A percentile compares a stretch with the other conserved stretches of the same genome.
Evolutionary conservation across 495 filamentous ascomycete genomes (phyloP).

Genomic region (Xylaria flabelliformis): DNA sequence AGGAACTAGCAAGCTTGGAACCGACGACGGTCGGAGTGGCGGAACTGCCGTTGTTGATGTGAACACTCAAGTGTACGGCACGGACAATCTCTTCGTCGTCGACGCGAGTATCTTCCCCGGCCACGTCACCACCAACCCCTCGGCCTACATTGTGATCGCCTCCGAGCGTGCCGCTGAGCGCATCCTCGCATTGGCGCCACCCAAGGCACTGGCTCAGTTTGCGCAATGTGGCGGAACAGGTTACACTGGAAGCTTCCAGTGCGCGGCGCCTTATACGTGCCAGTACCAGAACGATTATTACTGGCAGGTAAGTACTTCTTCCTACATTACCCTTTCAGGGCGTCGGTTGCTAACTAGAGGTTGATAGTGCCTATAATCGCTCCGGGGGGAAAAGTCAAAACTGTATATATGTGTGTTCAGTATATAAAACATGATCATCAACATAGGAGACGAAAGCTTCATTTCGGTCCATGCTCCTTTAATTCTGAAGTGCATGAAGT

Average conservation of each 20-base stretch:
- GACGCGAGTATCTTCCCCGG: constrained; percentile 64
- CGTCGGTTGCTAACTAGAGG: constrained; percentile 11
- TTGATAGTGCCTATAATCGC: constrained; percentile 17
- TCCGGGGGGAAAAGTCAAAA: not conserved
- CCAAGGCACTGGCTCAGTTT: constrained; percentile 33
- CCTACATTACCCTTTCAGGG: not conserved
- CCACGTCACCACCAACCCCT: constrained; percentile 60
- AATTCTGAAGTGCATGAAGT: not conserved
- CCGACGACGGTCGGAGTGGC: constrained; percentile 59
- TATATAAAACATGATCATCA: constrained; percentile 18
- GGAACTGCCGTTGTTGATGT: constrained; percentile 68
- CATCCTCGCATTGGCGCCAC: constrained; percentile 49
- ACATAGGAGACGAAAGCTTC: constrained; percentile 6
- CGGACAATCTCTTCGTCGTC: constrained; percentile 64
- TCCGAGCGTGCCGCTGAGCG: constrained; percentile 58
- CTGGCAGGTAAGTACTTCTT: constrained; percentile 36
- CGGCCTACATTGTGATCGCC: constrained; percentile 58
- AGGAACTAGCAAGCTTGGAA: constrained; percentile 65
- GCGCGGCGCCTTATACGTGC: constrained; percentile 44
- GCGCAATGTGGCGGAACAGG: constrained; percentile 54
- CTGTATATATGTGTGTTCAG: constrained; percentile 20
- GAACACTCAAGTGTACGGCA: constrained; percentile 70
- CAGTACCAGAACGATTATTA: constrained; percentile 46
- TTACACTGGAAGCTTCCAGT: constrained; percentile 47
- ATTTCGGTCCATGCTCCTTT: not conserved